Conservation (phyloP, 495 filamentous ascomycete species). For the Lophiostoma macrostomum region DNA sequence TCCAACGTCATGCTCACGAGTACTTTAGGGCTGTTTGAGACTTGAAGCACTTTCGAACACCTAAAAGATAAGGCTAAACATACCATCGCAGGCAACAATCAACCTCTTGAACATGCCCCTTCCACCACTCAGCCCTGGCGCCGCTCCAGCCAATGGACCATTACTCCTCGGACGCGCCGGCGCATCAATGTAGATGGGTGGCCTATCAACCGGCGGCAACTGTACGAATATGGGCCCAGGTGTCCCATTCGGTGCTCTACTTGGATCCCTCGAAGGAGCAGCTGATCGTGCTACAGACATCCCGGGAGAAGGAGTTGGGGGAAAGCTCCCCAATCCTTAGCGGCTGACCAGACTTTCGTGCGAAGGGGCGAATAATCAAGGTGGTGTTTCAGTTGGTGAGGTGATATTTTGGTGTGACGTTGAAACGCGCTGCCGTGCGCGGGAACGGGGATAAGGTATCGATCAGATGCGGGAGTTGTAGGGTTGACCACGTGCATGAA, state of each 20-base stretch:
- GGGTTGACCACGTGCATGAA: too few relatives aligned
- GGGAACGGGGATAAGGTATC: too few relatives aligned
- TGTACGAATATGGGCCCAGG: slow-evolving; percentile 2
- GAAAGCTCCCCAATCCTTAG: too few relatives aligned
- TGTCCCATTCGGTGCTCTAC: slow-evolving; percentile 11
- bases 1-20: too few relatives aligned
- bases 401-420: too few relatives aligned
- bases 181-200: slow-evolving; percentile 7
- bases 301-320: not conserved
- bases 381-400: too few relatives aligned
- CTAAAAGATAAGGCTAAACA: slow-evolving; percentile 2
- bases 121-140: slow-evolving; percentile 22
- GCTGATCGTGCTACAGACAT: not conserved
- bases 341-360: too few relatives aligned
- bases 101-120: slow-evolving; percentile 35
- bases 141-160: slow-evolving; percentile 1
- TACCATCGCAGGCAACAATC: slow-evolving; percentile 38
- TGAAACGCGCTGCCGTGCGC: too few relatives aligned
- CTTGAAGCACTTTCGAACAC: too few relatives aligned
- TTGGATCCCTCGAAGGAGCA: not conserved
- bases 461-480: too few relatives aligned
- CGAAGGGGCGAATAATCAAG: too few relatives aligned
- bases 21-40: too few relatives aligned
- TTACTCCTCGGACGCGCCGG: slow-evolving; percentile 2
- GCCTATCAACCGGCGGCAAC: not conserved